Conservation (phyloP, 345 rosid genomes). For the Anastatica hierochuntica region DNA sequence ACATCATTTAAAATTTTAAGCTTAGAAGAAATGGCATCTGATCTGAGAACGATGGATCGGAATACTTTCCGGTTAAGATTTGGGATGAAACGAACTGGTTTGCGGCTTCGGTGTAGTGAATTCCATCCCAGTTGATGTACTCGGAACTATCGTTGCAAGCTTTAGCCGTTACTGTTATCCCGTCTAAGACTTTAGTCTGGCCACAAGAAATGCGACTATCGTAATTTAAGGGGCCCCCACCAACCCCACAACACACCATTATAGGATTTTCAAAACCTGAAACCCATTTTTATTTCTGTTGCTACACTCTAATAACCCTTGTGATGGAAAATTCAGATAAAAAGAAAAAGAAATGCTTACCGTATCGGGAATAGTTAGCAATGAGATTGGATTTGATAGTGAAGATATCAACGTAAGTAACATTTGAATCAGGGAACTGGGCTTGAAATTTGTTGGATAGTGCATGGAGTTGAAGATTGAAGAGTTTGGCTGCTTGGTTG, state of each 20-base stretch:
- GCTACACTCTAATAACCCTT: too few relatives aligned
- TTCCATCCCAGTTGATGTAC: conserved; percentile 90
- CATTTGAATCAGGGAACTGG: conserved; percentile 45
- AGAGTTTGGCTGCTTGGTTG: conserved; percentile 78
- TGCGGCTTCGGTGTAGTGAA: conserved; percentile 89
- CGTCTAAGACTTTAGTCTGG: conserved; percentile 69
- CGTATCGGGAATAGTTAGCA: conserved; percentile 60
- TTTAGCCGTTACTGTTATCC: conserved; percentile 47
- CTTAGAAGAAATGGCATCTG: conserved; percentile 76
- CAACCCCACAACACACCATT: conserved; percentile 92
- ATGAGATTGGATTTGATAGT: conserved; percentile 64
- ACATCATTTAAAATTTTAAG: conserved; percentile 46
- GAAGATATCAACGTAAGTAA: conserved; percentile 75
- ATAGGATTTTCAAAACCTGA: conserved; percentile 86
- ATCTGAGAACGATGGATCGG: conserved; percentile 78
- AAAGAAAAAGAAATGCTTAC: conserved; percentile 22
- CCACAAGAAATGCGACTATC: conserved; percentile 65
- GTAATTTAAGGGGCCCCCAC: conserved; percentile 79
- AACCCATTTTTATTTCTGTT: not conserved
- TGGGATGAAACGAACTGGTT: conserved; percentile 63
- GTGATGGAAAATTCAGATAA: not conserved
- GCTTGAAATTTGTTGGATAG: conserved; percentile 54
- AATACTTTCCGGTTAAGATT: conserved; percentile 71
- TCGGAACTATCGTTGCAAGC: conserved; percentile 75
- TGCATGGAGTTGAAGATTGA: conserved; percentile 86